Base-by-base conservation (phyloP, 164 flowering plant genomes). In the Echeveria elegans region DNA sequence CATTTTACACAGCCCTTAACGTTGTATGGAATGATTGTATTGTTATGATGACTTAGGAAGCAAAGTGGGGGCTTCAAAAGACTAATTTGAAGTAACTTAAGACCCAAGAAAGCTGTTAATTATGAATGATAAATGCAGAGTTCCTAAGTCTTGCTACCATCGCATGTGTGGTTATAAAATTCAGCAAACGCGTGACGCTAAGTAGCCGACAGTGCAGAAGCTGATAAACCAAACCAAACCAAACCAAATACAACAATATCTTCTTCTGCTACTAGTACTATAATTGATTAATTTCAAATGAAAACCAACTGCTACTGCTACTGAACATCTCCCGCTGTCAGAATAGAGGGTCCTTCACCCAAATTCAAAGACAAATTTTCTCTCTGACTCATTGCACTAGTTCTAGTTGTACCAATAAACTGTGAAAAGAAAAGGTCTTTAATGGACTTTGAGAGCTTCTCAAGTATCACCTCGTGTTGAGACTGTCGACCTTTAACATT, bases 301-400 rank as follows among this genome's bases (percentile, higher is more conserved):
- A 53, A n/a, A 53, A 4, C 31, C 60, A 53, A 53, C 60, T 53
- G 60, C 60, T n/a, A n/a, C n/a, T n/a, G n/a, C n/a, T 53, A 53
- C 60, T 50, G 56, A 53, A 56, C 61, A 56, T 56, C 61, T 10
- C 61, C 32, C 28, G 18, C 61, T 56, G 61, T 56, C 61, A 56
- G 61, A 56, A 28, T 56, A 9, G 14, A 53, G 31, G n/a, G n/a
- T n/a, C n/a, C n/a, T 26, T 26, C 5, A 9, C 1, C 60, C 3
- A 26, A 24, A 53, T 23, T 23, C 6, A 23, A 52, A 10, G 23
- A 28, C 5, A 53, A 10, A 24, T 8, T 53, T 26, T 26, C 31
- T 53, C 16, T 53, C 60, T 24, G 59, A 53, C 60, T 50, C 24
- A 21, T 50, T 50, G 28, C 26, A 50, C 28, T 50, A 0, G 47